Evolutionary conservation across 805 yeast genomes (phyloP).

Genomic region (Saccharomycopsis malanga): DNA sequence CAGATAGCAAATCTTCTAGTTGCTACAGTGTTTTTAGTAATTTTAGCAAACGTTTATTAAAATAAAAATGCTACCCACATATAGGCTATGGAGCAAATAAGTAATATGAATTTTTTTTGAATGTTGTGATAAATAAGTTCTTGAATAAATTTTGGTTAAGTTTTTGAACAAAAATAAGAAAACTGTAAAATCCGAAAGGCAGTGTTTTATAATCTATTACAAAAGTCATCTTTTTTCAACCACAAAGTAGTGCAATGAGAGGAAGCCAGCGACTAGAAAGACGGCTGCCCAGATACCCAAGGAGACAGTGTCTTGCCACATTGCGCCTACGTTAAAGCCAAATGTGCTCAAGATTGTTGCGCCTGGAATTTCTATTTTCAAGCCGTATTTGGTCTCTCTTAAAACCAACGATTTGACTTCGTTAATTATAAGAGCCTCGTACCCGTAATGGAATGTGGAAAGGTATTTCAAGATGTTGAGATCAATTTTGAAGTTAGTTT

Average conservation of each 20-base stretch:
- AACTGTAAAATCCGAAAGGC: no score
- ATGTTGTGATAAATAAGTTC: no score
- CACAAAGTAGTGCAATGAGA: slow-evolving; percentile 64
- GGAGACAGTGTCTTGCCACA: slow-evolving; percentile 56
- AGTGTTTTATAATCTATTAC: no score
- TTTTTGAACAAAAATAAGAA: no score
- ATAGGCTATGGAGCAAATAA: no score
- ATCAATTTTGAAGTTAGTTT: slow-evolving; percentile 35
- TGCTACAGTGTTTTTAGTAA: no score
- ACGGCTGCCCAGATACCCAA: slow-evolving; percentile 49
- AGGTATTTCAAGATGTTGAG: slow-evolving; percentile 73
- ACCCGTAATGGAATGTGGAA: slow-evolving; percentile 92
- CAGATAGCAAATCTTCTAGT: no score
- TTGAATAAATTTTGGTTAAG: no score
- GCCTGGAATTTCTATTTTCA: slow-evolving; percentile 94
- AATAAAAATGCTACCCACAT: no score
- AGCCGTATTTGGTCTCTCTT: slow-evolving; percentile 83
- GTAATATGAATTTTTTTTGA: no score
- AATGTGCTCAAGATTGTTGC: slow-evolving; percentile 94
- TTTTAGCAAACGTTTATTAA: no score
- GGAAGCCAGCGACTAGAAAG: slow-evolving; percentile 64
- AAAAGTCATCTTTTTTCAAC: slow-evolving; percentile 56
- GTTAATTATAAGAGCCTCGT: slow-evolving; percentile 86
- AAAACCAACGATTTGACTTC: slow-evolving; percentile 84
- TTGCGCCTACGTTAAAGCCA: slow-evolving; percentile 82